Evolutionary conservation across 805 yeast species (phyloP).

Genomic region (Candida loeiensis): DNA sequence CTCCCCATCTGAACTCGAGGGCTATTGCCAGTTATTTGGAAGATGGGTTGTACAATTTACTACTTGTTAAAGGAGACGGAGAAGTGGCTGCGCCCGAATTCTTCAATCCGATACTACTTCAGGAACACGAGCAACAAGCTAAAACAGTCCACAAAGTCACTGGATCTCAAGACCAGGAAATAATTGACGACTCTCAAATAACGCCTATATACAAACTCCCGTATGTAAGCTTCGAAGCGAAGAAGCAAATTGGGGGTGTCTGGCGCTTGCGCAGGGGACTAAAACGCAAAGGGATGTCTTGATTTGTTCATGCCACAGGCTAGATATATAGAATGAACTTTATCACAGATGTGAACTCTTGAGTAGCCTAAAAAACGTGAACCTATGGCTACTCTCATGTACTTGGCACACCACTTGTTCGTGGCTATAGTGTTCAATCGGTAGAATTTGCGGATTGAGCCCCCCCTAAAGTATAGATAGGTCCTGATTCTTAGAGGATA

Average conservation of each 20-base stretch:
- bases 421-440: too few relatives aligned
- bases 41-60: conserved; percentile 24
- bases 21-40: conserved; percentile 6
- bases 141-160: conserved; percentile 12
- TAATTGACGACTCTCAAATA: background rate
- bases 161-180: conserved; percentile 1
- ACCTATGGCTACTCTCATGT: too few relatives aligned
- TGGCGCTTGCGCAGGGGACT: conserved; percentile 60
- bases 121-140: conserved; percentile 18
- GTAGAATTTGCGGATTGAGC: too few relatives aligned
- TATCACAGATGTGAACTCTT: too few relatives aligned
- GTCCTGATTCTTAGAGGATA: too few relatives aligned
- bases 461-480: too few relatives aligned
- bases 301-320: too few relatives aligned
- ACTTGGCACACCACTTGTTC: too few relatives aligned
- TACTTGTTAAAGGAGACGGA: conserved; percentile 60
- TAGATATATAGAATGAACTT: background rate
- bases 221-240: conserved; percentile 25
- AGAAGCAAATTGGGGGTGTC: conserved; percentile 47
- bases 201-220: conserved; percentile 13
- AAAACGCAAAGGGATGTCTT: conserved; percentile 27
- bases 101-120: conserved; percentile 25
- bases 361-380: too few relatives aligned
- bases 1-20: conserved; percentile 39
- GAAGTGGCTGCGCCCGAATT: conserved; percentile 63